Conservation (phyloP, 148 eudicot genomes). For the Salicornia ramosissima region DNA sequence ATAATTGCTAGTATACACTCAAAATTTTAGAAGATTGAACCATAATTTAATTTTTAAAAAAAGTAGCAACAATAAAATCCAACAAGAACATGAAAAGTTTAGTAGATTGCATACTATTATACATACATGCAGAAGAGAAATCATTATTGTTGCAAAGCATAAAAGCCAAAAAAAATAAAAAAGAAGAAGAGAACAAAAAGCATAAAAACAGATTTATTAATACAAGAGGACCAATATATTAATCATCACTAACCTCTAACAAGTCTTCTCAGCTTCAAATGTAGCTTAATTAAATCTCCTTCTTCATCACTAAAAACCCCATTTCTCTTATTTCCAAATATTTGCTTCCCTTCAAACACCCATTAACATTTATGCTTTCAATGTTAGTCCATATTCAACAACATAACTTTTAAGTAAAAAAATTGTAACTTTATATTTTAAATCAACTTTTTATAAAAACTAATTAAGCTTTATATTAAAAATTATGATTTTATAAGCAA, state of each 20-base stretch:
- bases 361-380: background rate
- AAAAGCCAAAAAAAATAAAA: background rate
- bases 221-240: background rate
- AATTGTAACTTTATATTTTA: too few relatives aligned
- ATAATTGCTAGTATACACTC: background rate
- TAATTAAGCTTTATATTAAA: too few relatives aligned
- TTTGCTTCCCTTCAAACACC: constrained; percentile 20
- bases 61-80: background rate
- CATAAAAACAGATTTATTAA: background rate
- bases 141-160: background rate
- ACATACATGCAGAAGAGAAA: background rate
- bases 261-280: constrained; percentile 27
- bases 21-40: background rate
- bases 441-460: too few relatives aligned
- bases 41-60: background rate
- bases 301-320: background rate
- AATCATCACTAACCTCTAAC: constrained; percentile 26
- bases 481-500: too few relatives aligned
- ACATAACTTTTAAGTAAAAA: too few relatives aligned
- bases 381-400: background rate
- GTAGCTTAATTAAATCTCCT: constrained; percentile 14
- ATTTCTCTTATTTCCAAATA: constrained; percentile 10
- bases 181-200: background rate
- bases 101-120: background rate
- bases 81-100: background rate